These are phyloP conservation scores for Paraphaeosphaeria minitans DNA, from an alignment of 2,329 filamentous ascomycete genomes.

Conservation along the genomic window DNA sequence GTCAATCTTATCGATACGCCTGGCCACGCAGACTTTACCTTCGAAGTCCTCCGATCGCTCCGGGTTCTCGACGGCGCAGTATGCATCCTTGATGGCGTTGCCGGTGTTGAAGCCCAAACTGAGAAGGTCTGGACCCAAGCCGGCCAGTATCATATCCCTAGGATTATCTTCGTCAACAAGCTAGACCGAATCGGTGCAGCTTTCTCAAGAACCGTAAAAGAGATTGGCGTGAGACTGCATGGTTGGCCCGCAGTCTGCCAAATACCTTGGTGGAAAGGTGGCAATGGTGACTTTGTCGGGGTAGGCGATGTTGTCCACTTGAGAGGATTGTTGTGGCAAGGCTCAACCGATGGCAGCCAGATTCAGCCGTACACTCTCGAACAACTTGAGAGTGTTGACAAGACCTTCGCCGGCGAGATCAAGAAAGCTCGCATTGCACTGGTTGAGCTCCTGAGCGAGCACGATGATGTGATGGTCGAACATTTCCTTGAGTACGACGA, in stretches of 20 bases:
- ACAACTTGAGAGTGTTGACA: conserved; percentile 57
- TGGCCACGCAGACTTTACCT: conserved; percentile 95
- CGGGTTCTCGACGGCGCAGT: conserved; percentile 87
- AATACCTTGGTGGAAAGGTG: conserved; percentile 86
- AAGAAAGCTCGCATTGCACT: conserved; percentile 76
- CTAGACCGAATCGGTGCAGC: conserved; percentile 80
- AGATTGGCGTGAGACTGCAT: conserved; percentile 78
- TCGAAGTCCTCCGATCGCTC: conserved; percentile 90
- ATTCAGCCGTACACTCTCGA: conserved; percentile 62
- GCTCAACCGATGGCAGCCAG: conserved; percentile 67
- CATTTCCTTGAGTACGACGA: conserved; percentile 79
- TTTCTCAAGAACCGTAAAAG: conserved; percentile 83
- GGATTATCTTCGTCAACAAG: conserved; percentile 83
- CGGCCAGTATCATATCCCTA: conserved; percentile 81
- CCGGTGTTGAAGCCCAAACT: conserved; percentile 94
- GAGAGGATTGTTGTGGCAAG: conserved; percentile 74
- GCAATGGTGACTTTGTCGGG: conserved; percentile 76
- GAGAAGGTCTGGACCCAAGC: conserved; percentile 96
- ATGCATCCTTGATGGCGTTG: conserved; percentile 91
- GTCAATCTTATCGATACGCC: conserved; percentile 79
- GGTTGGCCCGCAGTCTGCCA: conserved; percentile 92
- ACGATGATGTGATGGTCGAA: conserved; percentile 86
- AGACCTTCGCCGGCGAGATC: conserved; percentile 66
- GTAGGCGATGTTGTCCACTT: conserved; percentile 83
- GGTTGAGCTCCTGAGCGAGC: conserved; percentile 82